Base-by-base conservation (phyloP, 108 stramenopile species). In the Poteriospumella lacustris region DNA sequence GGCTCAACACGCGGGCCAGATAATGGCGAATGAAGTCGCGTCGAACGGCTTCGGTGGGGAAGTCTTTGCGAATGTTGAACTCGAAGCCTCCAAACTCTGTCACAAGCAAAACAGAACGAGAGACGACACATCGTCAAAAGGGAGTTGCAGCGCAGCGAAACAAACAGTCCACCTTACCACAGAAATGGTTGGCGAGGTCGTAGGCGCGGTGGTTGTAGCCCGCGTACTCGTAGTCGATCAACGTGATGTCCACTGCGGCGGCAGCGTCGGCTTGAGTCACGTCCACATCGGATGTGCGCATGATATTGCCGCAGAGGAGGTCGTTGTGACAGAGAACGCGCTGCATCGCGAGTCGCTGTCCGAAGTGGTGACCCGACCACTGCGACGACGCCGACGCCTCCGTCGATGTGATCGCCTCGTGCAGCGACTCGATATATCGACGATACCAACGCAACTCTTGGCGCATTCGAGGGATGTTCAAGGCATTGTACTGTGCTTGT, bases 121-220 rank as follows among this genome's bases (percentile, higher is more conserved):
- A 28, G 42, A 80, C 80, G 81, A 81, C 79, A 31, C 79, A 59
- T 59, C n/a, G 42, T 80, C 81, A 44, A 31, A n/a, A 31, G 5
- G 1, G n/a, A 0, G 0, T 2, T 28, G 24, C 2, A 28, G 24
- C 72, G 79, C 58, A 77, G 68, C 41, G 44, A 42, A 19, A 5
- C 2, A 15, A 43, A 67, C 47, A 81, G 58, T 92, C 83, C 72
- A 85, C 85, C 68, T 82, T 77, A 77, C 90, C 91, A 58, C 88
- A 90, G 79, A 90, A 93, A n/a, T 91, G 90, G 59, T 93, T 93
- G 38, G 89, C 92, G 72, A 93, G 82, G 78, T 93, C 92, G 19
- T 84, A 79, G 5, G 86, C 92, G 34, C 91, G 81, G 33, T 85
- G 82, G 80, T 91, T 93, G 83, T 80, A 85, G 15, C 89, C 89